Evolutionary conservation across 202 grass and related monocot species (phyloP).

Genomic region (Eragrostis tef): DNA sequence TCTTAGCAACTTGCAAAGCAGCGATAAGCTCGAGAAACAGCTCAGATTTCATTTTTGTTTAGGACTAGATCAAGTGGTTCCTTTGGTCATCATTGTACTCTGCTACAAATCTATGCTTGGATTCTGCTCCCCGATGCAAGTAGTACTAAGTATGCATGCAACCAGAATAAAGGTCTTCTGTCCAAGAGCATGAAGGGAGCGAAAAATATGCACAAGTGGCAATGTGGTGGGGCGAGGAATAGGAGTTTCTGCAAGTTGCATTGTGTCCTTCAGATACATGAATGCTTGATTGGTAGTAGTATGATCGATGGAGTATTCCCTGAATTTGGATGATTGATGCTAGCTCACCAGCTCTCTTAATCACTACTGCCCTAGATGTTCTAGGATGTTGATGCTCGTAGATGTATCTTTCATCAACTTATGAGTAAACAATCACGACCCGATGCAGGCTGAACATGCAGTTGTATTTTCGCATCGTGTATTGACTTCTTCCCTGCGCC

Average conservation of each 20-base stretch:
- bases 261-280: not conserved
- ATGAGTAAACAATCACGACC: too few species aligned
- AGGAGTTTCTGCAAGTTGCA: not conserved
- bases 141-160: too few species aligned
- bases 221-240: not conserved
- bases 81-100: constrained; percentile 29
- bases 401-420: not conserved
- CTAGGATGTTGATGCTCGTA: not conserved
- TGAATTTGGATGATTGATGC: constrained; percentile 28
- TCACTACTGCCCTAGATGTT: not conserved
- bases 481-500: not conserved
- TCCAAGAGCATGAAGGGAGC: not conserved
- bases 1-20: not conserved
- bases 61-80: constrained; percentile 34
- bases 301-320: not conserved
- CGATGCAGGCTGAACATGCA: not conserved
- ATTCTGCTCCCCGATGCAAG: constrained; percentile 26
- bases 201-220: constrained; percentile 14
- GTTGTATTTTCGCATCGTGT: not conserved
- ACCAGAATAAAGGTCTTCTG: constrained; percentile 3
- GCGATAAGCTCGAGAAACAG: constrained; percentile 4
- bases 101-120: constrained; percentile 9
- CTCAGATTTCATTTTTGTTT: constrained; percentile 27
- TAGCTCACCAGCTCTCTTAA: constrained; percentile 14
- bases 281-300: not conserved